Evolutionary conservation across 768 basidiomycete species (phyloP).

Genomic region (Neoboletus brunneissimus): DNA sequence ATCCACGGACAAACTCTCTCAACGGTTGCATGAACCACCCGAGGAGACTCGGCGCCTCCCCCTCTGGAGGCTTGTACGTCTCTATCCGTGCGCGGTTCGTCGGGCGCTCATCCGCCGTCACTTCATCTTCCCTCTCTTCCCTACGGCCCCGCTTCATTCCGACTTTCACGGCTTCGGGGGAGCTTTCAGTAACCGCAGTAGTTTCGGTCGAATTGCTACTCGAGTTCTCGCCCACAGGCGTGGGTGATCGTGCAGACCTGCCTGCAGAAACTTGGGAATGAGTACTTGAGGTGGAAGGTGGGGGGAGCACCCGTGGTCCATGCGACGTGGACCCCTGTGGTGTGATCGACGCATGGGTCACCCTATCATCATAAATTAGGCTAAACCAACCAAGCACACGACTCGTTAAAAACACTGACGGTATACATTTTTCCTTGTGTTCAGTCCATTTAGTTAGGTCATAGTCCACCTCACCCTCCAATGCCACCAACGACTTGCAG

Average conservation of each 20-base stretch:
- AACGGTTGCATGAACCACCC: conserved; percentile 64
- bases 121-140: conserved; percentile 36
- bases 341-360: conserved; percentile 19
- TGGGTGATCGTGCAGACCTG: conserved; percentile 11
- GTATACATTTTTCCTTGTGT: conserved; percentile 54
- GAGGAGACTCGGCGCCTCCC: conserved; percentile 45
- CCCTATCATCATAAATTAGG: conserved; percentile 15
- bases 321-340: conserved; percentile 17
- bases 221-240: conserved; percentile 19
- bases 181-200: conserved; percentile 35
- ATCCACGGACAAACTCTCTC: conserved; percentile 63
- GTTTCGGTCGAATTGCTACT: conserved; percentile 35
- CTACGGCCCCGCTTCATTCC: conserved; percentile 52
- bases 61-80: conserved; percentile 41
- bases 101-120: conserved; percentile 41
- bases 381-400: neutral
- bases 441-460: conserved; percentile 59
- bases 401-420: conserved; percentile 26
- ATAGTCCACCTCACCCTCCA: conserved; percentile 55
- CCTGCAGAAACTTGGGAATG: conserved; percentile 16
- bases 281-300: conserved; percentile 17
- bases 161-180: conserved; percentile 14
- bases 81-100: conserved; percentile 53
- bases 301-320: conserved; percentile 14
- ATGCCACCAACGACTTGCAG: conserved; percentile 45